Conservation (phyloP, 768 basidiomycete species). For the Tricholomella constricta region DNA sequence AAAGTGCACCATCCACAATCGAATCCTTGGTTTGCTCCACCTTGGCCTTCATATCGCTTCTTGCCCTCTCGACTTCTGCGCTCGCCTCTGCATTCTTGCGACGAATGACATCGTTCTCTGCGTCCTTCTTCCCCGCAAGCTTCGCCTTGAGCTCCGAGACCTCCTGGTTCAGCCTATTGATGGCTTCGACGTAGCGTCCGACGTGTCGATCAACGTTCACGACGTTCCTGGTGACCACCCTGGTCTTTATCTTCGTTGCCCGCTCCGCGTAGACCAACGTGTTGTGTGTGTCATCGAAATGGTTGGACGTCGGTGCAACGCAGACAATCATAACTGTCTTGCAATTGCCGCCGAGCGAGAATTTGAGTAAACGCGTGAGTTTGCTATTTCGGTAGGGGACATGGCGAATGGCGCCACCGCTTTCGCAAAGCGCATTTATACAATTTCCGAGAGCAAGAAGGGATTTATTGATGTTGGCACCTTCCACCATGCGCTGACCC, state of each 20-base stretch:
- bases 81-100: conserved; percentile 72
- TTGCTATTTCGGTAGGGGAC: conserved; percentile 98
- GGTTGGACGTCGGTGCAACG: conserved; percentile 89
- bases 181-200: conserved; percentile 92
- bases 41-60: conserved; percentile 70
- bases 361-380: conserved; percentile 95
- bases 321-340: conserved; percentile 99
- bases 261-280: conserved; percentile 97
- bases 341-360: conserved; percentile 98
- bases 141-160: conserved; percentile 86
- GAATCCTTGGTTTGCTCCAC: conserved; percentile 69
- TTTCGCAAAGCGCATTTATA: conserved; percentile 97
- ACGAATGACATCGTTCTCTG: conserved; percentile 63
- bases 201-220: conserved; percentile 95
- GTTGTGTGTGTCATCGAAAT: conserved; percentile 99
- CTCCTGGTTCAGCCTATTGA: conserved; percentile 83
- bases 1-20: conserved; percentile 75
- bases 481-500: conserved; percentile 98
- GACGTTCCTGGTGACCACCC: conserved; percentile 93
- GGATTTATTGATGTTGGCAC: conserved; percentile 99
- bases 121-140: conserved; percentile 67
- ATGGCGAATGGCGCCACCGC: conserved; percentile 84
- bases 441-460: conserved; percentile 96
- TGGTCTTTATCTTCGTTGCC: conserved; percentile 98
- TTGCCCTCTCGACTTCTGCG: conserved; percentile 73